These are phyloP conservation scores for Fusarium sp. DNA, from an alignment of 2,329 filamentous ascomycete genomes.

Conservation along the genomic window DNA sequence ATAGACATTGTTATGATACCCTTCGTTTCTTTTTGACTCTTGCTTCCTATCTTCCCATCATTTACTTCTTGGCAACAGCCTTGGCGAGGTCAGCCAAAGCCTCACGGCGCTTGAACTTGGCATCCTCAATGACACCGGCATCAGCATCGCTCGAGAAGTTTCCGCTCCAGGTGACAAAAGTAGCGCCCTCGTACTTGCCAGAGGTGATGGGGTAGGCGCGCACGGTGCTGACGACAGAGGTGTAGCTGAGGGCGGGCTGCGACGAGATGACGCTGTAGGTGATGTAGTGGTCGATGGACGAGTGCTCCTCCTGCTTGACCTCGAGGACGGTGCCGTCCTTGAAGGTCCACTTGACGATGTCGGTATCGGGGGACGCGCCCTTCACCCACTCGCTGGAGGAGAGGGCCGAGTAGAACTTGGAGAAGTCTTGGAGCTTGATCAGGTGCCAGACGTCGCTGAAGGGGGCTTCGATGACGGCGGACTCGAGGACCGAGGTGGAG, in stretches of 20 bases:
- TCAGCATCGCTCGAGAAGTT: conserved; percentile 77
- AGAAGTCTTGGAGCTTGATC: conserved; percentile 77
- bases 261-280: conserved; percentile 77
- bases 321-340: conserved; percentile 74
- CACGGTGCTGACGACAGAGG: conserved; percentile 72
- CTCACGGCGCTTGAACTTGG: conserved; percentile 79
- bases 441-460: conserved; percentile 76
- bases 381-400: conserved; percentile 70
- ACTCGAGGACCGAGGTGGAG: conserved; percentile 72
- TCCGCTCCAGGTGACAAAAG: conserved; percentile 74
- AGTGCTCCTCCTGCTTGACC: conserved; percentile 81
- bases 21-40: not conserved
- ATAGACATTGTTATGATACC: not conserved
- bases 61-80: conserved; percentile 49
- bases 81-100: conserved; percentile 72
- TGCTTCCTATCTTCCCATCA: not conserved
- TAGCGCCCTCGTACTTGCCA: conserved; percentile 70
- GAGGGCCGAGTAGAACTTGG: conserved; percentile 72
- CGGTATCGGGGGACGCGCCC: conserved; percentile 69
- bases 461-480: conserved; percentile 73
- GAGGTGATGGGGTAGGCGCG: conserved; percentile 73
- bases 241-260: conserved; percentile 71
- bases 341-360: conserved; percentile 76
- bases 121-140: conserved; percentile 76
- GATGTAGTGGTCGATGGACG: conserved; percentile 78